These are phyloP conservation scores for Aspergillus conjunctus DNA, from an alignment of 495 filamentous ascomycete species.

Conservation along the genomic window DNA sequence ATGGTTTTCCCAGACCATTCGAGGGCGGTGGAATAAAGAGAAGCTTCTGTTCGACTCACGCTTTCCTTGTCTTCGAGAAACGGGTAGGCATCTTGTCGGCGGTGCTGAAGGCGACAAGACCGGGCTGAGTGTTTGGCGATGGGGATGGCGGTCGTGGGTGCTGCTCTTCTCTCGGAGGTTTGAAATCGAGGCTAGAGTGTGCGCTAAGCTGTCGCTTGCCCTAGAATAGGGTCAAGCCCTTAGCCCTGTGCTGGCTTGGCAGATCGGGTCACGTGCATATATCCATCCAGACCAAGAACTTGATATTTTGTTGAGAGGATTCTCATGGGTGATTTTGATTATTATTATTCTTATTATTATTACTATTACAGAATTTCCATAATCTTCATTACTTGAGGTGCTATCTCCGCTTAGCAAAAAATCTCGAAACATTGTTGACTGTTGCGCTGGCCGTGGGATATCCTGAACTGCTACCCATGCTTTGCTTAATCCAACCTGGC, in stretches of 20 bases:
- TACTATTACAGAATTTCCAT: neutral
- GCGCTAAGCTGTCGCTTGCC: slow-evolving; percentile 49
- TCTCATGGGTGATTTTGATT: neutral
- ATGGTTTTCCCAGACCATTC: slow-evolving; percentile 15
- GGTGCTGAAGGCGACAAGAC: slow-evolving; percentile 50
- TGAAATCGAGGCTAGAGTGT: slow-evolving; percentile 52
- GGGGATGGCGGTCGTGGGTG: slow-evolving; percentile 39
- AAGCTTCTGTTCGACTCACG: slow-evolving; percentile 57
- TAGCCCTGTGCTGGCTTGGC: slow-evolving; percentile 27
- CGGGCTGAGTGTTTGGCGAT: slow-evolving; percentile 48
- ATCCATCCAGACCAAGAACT: neutral
- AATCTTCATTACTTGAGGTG: neutral
- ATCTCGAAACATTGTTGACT: slow-evolving; percentile 38
- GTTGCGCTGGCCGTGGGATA: slow-evolving; percentile 32
- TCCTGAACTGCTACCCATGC: slow-evolving; percentile 30
- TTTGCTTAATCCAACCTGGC: slow-evolving; percentile 80
- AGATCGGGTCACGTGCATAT: slow-evolving; percentile 19
- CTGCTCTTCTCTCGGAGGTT: slow-evolving; percentile 39
- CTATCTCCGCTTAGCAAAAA: slow-evolving; percentile 29
- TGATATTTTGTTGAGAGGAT: neutral
- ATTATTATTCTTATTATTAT: neutral
- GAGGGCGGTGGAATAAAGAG: slow-evolving; percentile 21
- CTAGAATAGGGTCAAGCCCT: slow-evolving; percentile 35
- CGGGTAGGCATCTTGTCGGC: slow-evolving; percentile 77
- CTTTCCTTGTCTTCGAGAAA: slow-evolving; percentile 79